A percentile compares a stretch with the other conserved stretches of the same genome.
Conservation (phyloP, 2,329 filamentous ascomycete species). For the Fusarium nodosum region DNA sequence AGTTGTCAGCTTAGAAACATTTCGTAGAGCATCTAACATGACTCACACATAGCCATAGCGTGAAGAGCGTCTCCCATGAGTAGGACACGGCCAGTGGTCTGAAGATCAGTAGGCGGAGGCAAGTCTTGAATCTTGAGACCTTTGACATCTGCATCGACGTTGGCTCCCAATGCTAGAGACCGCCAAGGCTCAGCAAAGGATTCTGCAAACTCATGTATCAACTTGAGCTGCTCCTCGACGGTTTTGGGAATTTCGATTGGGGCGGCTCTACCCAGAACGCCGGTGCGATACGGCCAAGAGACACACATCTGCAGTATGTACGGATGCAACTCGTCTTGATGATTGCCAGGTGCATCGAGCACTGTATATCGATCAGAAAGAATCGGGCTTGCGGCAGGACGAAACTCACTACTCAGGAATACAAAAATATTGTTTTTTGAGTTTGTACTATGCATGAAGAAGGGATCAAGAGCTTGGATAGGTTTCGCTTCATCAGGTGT, state of each 20-base stretch:
- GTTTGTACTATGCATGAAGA: conserved; percentile 67
- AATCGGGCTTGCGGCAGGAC: accelerated
- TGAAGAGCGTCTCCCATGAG: conserved; percentile 69
- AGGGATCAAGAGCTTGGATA: conserved; percentile 64
- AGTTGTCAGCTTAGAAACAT: accelerated
- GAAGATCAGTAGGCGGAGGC: conserved; percentile 56
- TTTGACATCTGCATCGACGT: conserved; percentile 59
- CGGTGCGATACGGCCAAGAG: conserved; percentile 63
- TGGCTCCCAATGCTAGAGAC: conserved; percentile 57
- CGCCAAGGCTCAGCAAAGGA: conserved; percentile 66
- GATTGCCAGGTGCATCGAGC: conserved; percentile 63
- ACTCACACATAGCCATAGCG: conserved; percentile 72
- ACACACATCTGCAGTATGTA: conserved; percentile 65
- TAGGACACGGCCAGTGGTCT: conserved; percentile 58
- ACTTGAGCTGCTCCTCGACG: conserved; percentile 55
- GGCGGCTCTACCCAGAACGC: conserved; percentile 51
- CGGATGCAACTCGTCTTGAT: conserved; percentile 49
- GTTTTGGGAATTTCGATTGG: conserved; percentile 58
- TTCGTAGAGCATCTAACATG: accelerated
- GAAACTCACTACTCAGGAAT: conserved; percentile 63
- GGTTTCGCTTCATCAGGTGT: conserved; percentile 58
- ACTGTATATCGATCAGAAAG: conserved; percentile 50
- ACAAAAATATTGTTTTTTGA: conserved; percentile 65
- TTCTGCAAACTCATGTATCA: conserved; percentile 60
- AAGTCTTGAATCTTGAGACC: conserved; percentile 64